A percentile compares a stretch with the other conserved stretches of the same genome.
Conservation (phyloP, 441 rosid genomes). For the Populus tomentosa region DNA sequence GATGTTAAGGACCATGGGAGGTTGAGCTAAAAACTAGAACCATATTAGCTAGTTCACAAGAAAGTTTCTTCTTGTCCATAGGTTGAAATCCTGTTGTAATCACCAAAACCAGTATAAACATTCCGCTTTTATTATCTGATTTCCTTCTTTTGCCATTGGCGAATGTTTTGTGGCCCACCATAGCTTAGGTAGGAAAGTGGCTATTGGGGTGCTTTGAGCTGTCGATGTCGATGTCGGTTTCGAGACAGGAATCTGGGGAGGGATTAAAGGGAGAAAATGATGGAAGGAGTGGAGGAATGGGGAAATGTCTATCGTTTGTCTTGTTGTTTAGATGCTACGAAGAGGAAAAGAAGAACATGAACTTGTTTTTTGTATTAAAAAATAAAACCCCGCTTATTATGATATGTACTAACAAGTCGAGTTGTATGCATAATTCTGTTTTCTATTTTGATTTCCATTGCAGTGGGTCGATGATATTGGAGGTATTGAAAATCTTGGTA, state of each 20-base stretch:
- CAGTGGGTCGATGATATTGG: conserved; percentile 92
- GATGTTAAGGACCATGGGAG: too few relatives aligned
- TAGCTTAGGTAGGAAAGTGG: background rate
- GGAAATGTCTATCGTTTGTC: background rate
- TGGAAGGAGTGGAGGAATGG: background rate
- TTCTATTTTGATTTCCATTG: conserved; percentile 17
- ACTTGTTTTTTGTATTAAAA: background rate
- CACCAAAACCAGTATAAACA: too few relatives aligned
- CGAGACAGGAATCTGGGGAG: background rate
- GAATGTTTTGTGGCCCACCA: background rate
- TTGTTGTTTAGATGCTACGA: background rate
- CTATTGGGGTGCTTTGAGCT: background rate
- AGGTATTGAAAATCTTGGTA: conserved; percentile 68
- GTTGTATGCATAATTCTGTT: background rate
- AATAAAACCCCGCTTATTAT: background rate
- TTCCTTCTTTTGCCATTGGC: background rate
- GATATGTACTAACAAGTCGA: too few relatives aligned
- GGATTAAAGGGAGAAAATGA: background rate
- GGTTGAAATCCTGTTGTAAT: background rate
- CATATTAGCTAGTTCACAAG: background rate
- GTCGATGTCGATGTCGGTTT: background rate
- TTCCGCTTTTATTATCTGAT: background rate
- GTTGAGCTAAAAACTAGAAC: too few relatives aligned
- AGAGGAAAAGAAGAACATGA: background rate
- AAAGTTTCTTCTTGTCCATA: background rate